Evolutionary conservation across 129 eudicot genomes (phyloP).

Genomic region (Tagetes patula): DNA sequence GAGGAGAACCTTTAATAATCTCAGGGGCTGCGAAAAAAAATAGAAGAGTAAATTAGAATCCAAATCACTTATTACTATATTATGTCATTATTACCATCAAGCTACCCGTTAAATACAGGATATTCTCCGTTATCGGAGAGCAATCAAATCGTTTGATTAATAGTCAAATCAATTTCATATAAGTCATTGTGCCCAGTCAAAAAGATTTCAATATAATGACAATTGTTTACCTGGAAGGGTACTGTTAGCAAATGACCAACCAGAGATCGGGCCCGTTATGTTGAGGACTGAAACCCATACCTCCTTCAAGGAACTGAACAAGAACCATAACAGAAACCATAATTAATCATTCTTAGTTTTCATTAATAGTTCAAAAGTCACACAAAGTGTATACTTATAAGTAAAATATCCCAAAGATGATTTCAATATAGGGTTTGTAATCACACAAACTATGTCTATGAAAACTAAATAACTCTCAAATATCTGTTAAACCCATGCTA

Average conservation of each 20-base stretch:
- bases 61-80: too few species aligned
- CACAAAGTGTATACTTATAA: not conserved
- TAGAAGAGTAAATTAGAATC: slow-evolving; percentile 18
- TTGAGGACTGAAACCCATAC: slow-evolving; percentile 97
- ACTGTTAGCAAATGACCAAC: slow-evolving; percentile 86
- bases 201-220: not conserved
- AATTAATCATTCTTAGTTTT: not conserved
- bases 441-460: not conserved
- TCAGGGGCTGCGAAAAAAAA: slow-evolving; percentile 64
- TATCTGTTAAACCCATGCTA: not conserved
- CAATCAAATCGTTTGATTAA: not conserved
- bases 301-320: slow-evolving; percentile 83
- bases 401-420: not conserved
- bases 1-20: slow-evolving; percentile 64
- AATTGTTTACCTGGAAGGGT: slow-evolving; percentile 67
- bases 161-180: slow-evolving; percentile 6
- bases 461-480: not conserved
- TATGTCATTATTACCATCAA: not conserved
- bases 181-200: not conserved
- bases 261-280: slow-evolving; percentile 86
- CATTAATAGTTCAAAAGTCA: not conserved
- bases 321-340: slow-evolving; percentile 15
- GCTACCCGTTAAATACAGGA: not conserved
- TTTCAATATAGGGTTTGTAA: not conserved
- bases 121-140: not conserved